These are phyloP conservation scores for Taphrina betulina DNA, from an alignment of 1,139 yeast species.

Conservation along the genomic window DNA sequence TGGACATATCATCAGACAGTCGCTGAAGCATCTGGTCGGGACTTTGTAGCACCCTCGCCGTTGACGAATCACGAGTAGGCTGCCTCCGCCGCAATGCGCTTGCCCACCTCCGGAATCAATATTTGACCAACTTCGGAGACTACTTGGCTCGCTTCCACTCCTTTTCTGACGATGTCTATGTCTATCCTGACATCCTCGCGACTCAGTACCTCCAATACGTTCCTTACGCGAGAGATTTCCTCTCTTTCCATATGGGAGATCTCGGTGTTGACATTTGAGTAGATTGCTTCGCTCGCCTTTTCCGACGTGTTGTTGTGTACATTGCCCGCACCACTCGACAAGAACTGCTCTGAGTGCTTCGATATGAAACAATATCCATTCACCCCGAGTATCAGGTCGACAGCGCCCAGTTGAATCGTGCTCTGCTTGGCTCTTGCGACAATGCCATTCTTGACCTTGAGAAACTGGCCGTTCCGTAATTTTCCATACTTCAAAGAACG, in stretches of 20 bases:
- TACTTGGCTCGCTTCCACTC: slow-evolving; percentile 86
- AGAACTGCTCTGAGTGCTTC: slow-evolving; percentile 53
- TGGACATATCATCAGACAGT: too few species aligned
- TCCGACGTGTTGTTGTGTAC: slow-evolving; percentile 84
- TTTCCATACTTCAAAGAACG: slow-evolving; percentile 94
- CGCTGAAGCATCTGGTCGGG: too few species aligned
- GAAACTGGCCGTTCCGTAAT: slow-evolving; percentile 81
- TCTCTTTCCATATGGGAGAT: slow-evolving; percentile 62
- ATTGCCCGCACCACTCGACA: slow-evolving; percentile 42
- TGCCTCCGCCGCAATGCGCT: slow-evolving; percentile 65
- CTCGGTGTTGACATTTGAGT: slow-evolving; percentile 79
- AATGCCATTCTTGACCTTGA: slow-evolving; percentile 76
- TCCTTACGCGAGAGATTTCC: slow-evolving; percentile 79
- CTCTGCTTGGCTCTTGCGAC: slow-evolving; percentile 84
- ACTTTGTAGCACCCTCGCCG: too few species aligned
- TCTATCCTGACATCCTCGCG: slow-evolving; percentile 82
- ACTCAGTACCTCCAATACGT: slow-evolving; percentile 77
- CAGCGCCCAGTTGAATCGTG: slow-evolving; percentile 83
- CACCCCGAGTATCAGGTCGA: slow-evolving; percentile 84
- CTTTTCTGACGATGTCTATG: slow-evolving; percentile 72
- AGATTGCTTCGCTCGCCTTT: slow-evolving; percentile 92
- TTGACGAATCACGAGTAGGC: slow-evolving; percentile 8
- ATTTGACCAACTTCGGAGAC: slow-evolving; percentile 71
- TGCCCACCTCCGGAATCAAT: slow-evolving; percentile 73
- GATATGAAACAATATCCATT: slow-evolving; percentile 94